A percentile compares a stretch with the other conserved stretches of the same genome.
Evolutionary conservation across 2,329 filamentous ascomycete species (phyloP).

Genomic region (Pyrenochaeta sp.): DNA sequence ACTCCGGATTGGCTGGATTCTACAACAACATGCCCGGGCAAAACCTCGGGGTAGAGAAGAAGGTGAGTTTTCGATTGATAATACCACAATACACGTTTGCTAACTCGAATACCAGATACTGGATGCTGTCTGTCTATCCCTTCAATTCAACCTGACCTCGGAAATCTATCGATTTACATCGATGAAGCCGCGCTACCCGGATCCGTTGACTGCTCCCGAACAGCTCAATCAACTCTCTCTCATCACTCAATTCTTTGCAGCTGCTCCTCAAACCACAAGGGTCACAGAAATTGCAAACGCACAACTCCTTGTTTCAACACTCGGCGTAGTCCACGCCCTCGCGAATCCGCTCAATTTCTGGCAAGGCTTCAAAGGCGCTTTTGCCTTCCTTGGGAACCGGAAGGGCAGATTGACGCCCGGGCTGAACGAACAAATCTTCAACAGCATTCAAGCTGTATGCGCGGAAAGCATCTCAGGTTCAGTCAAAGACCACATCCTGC

Average conservation of each 20-base stretch:
- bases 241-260: conserved; percentile 9
- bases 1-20: conserved; percentile 5
- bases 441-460: conserved; percentile 1
- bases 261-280: neutral
- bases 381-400: conserved; percentile 8
- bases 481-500: conserved; percentile 7
- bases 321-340: conserved; percentile 4
- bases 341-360: conserved; percentile 5
- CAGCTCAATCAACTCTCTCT: conserved; percentile 6
- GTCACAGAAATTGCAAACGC: conserved; percentile 1
- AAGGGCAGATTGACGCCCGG: conserved; percentile 6
- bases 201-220: neutral
- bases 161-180: conserved; percentile 12
- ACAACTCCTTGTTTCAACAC: conserved; percentile 2
- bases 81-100: too few species aligned
- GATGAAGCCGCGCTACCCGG: conserved; percentile 2
- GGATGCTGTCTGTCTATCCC: conserved; percentile 5
- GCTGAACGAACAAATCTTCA: conserved; percentile 6
- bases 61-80: conserved; percentile 6
- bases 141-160: conserved; percentile 5
- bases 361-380: conserved; percentile 7
- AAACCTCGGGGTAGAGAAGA: conserved; percentile 1
- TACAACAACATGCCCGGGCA: neutral
- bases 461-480: neutral
- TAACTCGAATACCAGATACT: conserved; percentile 2